Evolutionary conservation across 2,329 filamentous ascomycete genomes (phyloP).

Genomic region (Pseudopyrenochaeta lycopersici): DNA sequence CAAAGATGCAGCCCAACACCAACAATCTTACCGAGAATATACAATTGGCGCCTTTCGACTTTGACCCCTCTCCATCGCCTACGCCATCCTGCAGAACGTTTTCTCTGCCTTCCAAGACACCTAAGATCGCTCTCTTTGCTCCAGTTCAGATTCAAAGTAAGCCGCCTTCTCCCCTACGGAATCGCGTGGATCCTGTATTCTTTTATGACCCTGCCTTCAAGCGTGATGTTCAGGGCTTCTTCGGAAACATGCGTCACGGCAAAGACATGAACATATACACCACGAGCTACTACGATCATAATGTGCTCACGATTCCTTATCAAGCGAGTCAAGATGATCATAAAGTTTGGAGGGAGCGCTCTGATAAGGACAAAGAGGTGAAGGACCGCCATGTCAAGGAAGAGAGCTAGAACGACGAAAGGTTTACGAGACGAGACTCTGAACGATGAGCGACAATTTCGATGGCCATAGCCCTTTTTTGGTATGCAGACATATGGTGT

Average conservation of each 20-base stretch:
- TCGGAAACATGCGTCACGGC: constrained; percentile 74
- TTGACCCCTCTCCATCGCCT: constrained; percentile 57
- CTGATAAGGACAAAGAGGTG: neutral
- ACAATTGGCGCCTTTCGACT: neutral
- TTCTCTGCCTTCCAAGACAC: neutral
- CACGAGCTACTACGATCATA: constrained; percentile 73
- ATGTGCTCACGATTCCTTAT: constrained; percentile 6
- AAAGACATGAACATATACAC: constrained; percentile 68
- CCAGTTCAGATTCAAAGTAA: neutral
- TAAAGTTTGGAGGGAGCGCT: constrained; percentile 8
- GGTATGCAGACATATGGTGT: too few species aligned
- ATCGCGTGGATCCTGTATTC: constrained; percentile 74
- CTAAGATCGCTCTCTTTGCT: neutral
- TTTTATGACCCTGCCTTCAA: constrained; percentile 17
- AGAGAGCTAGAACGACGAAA: neutral
- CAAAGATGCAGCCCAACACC: neutral
- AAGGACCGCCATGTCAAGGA: neutral
- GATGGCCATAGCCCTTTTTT: too few species aligned
- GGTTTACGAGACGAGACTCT: neutral
- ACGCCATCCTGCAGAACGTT: constrained; percentile 58
- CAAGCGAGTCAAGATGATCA: constrained; percentile 18
- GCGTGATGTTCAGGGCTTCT: constrained; percentile 13
- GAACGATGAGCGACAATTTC: too few species aligned
- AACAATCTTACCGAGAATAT: neutral
- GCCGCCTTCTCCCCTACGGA: constrained; percentile 54